Evolutionary conservation across 73 alveolate species (phyloP).

Genomic region (Tetrahymena malaccensis): DNA sequence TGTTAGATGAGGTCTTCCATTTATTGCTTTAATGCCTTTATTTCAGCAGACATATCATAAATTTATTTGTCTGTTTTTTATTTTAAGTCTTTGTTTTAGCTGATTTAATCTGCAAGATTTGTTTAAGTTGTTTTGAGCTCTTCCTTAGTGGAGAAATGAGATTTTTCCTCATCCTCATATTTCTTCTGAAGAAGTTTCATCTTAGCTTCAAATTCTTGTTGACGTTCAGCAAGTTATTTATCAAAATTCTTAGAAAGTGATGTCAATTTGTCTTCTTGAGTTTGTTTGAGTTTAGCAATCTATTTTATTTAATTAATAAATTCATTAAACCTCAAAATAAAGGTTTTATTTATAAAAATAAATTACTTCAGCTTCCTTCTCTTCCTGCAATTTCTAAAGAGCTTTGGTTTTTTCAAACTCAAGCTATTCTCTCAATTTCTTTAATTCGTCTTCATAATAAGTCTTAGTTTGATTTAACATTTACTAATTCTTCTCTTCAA

Average conservation of each 20-base stretch:
- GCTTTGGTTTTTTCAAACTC: conserved; percentile 2
- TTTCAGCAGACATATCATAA: background rate
- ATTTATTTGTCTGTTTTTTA: background rate
- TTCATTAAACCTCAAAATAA: background rate
- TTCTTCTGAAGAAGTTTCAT: conserved; percentile 11
- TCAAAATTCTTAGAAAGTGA: background rate
- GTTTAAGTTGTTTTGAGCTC: background rate
- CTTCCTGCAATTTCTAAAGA: conserved; percentile 12
- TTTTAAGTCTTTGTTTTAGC: background rate
- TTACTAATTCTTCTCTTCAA: conserved; percentile 26
- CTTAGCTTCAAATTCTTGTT: conserved; percentile 11
- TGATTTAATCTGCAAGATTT: conserved; percentile 1
- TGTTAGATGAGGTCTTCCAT: background rate
- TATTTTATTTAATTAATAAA: background rate
- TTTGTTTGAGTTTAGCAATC: background rate
- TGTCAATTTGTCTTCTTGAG: background rate
- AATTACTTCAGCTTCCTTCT: conserved; percentile 4
- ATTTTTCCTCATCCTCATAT: conserved; percentile 8
- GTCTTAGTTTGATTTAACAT: conserved; percentile 13
- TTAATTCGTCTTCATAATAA: conserved; percentile 23
- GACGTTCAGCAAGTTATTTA: background rate
- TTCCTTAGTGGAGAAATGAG: conserved; percentile 12
- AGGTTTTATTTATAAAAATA: background rate
- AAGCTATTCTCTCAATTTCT: conserved; percentile 22
- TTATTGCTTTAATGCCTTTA: background rate